These are phyloP conservation scores for Phialocephala sp. DNA, from an alignment of 2,329 filamentous ascomycete genomes.

Conservation along the genomic window DNA sequence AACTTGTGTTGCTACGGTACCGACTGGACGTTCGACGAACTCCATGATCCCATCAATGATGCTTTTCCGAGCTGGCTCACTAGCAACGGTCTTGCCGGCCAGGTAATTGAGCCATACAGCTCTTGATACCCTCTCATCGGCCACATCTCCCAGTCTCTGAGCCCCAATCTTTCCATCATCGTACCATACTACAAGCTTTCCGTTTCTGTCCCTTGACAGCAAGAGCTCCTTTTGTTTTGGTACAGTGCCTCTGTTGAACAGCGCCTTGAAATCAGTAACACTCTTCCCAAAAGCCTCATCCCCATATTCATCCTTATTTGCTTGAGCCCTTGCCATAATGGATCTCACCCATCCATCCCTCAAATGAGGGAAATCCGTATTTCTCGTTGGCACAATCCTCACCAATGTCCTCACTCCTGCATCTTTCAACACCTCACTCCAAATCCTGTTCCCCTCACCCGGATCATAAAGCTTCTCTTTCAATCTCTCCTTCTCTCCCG, in stretches of 20 bases:
- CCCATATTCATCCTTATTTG: constrained; percentile 56
- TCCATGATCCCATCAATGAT: constrained; percentile 88
- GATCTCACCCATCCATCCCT: constrained; percentile 90
- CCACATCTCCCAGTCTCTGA: constrained; percentile 70
- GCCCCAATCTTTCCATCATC: constrained; percentile 56
- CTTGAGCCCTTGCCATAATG: constrained; percentile 63
- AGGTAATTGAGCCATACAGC: constrained; percentile 91
- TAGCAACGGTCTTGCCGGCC: constrained; percentile 84
- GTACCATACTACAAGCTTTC: constrained; percentile 71
- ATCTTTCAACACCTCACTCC: constrained; percentile 72
- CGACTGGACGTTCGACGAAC: constrained; percentile 86
- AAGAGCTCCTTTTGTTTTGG: constrained; percentile 82
- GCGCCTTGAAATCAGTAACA: constrained; percentile 76
- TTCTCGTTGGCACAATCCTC: constrained; percentile 86
- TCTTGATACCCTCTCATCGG: constrained; percentile 80
- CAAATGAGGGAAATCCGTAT: constrained; percentile 93
- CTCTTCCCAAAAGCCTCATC: constrained; percentile 79
- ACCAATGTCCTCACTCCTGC: constrained; percentile 76
- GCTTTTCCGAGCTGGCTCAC: constrained; percentile 78
- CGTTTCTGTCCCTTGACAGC: constrained; percentile 69
- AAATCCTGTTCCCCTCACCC: constrained; percentile 71
- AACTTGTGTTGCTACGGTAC: constrained; percentile 84
- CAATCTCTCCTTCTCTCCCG: constrained; percentile 78
- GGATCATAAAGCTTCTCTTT: constrained; percentile 73
- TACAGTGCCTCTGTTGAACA: constrained; percentile 83